These are phyloP conservation scores for Lodderomyces metapsilosis DNA, from an alignment of 1,139 yeast species.

Conservation along the genomic window DNA sequence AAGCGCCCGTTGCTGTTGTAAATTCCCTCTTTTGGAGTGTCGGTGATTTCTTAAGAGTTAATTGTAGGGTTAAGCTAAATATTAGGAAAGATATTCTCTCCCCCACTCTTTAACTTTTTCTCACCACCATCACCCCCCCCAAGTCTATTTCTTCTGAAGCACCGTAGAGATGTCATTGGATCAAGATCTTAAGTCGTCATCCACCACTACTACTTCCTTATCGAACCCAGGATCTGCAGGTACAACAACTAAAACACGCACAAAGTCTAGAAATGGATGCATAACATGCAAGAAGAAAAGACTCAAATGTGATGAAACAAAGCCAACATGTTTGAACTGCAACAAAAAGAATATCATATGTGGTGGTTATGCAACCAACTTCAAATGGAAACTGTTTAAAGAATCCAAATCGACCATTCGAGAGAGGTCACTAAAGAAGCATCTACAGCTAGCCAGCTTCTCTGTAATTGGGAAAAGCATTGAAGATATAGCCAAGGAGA, in stretches of 20 bases:
- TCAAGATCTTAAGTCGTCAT: not conserved
- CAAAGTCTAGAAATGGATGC: conserved; percentile 83
- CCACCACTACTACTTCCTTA: not conserved
- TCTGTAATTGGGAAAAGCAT: conserved; percentile 54
- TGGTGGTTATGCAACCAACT: conserved; percentile 63
- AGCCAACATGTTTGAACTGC: conserved; percentile 80
- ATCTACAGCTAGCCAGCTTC: conserved; percentile 52
- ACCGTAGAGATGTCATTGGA: not conserved
- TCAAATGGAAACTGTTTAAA: conserved; percentile 60
- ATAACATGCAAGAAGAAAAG: conserved; percentile 83
- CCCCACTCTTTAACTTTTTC: no score
- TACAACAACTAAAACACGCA: conserved; percentile 2
- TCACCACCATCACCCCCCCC: no score
- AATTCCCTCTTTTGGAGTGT: not conserved
- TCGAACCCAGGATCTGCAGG: not conserved
- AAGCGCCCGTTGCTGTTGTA: not conserved
- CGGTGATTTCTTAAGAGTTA: not conserved
- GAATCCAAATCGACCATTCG: conserved; percentile 11
- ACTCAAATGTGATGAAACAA: conserved; percentile 88
- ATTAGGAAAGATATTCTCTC: no score
- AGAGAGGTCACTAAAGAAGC: conserved; percentile 28
- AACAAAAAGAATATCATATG: conserved; percentile 73
- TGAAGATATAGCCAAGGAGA: conserved; percentile 47
- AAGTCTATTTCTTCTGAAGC: not conserved
- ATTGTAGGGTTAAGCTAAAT: no score